Conservation (phyloP, 1,284 basidiomycete genomes). For the Mycena sp. region DNA sequence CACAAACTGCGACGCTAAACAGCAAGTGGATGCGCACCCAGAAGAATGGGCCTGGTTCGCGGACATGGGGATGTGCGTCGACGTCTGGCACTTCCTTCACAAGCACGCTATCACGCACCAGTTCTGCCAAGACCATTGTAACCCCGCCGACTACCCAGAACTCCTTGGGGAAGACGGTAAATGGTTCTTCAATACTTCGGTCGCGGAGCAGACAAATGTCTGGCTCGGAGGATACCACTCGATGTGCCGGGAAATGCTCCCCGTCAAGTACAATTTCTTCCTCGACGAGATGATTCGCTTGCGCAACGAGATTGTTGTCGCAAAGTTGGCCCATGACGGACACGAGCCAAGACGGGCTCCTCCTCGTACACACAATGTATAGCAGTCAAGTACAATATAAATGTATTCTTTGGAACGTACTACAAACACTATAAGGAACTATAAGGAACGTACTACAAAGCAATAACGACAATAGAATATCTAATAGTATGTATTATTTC, state of each 20-base stretch:
- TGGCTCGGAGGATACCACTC: conserved; percentile 45
- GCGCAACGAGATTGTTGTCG: conserved; percentile 34
- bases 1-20: conserved; percentile 7
- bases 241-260: conserved; percentile 41
- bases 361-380: not conserved
- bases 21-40: not conserved
- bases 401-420: not conserved
- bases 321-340: conserved; percentile 15
- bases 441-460: not conserved
- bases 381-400: not conserved
- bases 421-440: not conserved
- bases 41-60: conserved; percentile 10
- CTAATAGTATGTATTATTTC: not conserved
- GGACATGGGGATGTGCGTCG: conserved; percentile 3
- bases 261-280: conserved; percentile 43
- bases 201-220: conserved; percentile 44
- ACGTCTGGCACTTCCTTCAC: not conserved
- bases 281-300: conserved; percentile 49
- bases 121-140: not conserved
- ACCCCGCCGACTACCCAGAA: too few relatives aligned
- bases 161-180: conserved; percentile 37
- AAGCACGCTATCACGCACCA: not conserved
- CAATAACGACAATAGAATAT: not conserved
- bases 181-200: conserved; percentile 44
- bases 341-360: not conserved